phyloP scores from a whole-genome alignment of 2,329 filamentous ascomycete genomes.

The Apiospora phragmitis region DNA sequence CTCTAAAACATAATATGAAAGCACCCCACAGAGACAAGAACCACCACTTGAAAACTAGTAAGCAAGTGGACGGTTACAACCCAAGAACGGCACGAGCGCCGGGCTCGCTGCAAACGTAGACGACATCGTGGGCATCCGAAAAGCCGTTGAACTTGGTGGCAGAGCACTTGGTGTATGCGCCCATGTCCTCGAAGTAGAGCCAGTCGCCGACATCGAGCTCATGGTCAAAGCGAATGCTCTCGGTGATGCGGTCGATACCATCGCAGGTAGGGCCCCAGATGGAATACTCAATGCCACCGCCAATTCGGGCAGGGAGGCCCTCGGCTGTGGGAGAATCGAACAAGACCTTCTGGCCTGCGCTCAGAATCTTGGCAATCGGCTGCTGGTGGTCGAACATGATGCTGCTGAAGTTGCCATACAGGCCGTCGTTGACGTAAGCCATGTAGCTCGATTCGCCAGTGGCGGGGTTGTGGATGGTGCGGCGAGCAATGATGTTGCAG shows the following conservation, averaged over 20 bases:
- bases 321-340: conserved; percentile 57
- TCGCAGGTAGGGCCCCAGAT: conserved; percentile 99
- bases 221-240: conserved; percentile 74
- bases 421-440: conserved; percentile 95
- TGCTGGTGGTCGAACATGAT: conserved; percentile 99
- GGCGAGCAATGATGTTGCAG: conserved; percentile 93
- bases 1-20: neutral
- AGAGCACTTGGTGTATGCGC: conserved; percentile 97
- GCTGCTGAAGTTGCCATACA: conserved; percentile 98
- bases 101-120: conserved; percentile 93
- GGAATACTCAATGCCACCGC: conserved; percentile 75
- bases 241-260: conserved; percentile 91
- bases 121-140: conserved; percentile 84
- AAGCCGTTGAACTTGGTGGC: conserved; percentile 98
- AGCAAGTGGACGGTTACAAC: conserved; percentile 19
- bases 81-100: conserved; percentile 74
- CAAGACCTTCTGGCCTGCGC: conserved; percentile 56
- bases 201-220: conserved; percentile 91
- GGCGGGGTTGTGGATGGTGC: conserved; percentile 75
- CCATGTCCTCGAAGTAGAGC: conserved; percentile 99
- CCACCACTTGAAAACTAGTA: neutral
- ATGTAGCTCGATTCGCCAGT: conserved; percentile 77
- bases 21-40: neutral
- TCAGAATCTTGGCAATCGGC: conserved; percentile 80
- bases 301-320: conserved; percentile 39